These are phyloP conservation scores for Chamaecrista fasciculata DNA, from an alignment of 306 rosid species.

Conservation along the genomic window DNA sequence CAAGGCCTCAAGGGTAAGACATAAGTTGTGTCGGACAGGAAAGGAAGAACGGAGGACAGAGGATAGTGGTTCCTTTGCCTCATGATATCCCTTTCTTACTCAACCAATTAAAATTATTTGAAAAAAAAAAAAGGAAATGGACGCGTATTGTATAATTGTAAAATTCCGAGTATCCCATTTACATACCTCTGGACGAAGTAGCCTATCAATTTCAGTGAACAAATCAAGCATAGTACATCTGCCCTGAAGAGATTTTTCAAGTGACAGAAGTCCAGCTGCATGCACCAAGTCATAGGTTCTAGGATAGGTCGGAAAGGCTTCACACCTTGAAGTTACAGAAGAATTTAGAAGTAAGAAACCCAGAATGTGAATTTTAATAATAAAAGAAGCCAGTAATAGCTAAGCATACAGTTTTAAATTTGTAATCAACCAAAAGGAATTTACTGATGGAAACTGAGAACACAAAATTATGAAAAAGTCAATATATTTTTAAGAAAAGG, in stretches of 20 bases:
- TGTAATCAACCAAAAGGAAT: conserved; percentile 17
- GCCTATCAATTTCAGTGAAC: conserved; percentile 81
- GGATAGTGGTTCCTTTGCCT: neutral
- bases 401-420: neutral
- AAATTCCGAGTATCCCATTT: neutral
- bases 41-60: neutral
- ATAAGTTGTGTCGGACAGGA: neutral
- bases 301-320: conserved; percentile 91
- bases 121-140: neutral
- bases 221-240: conserved; percentile 80
- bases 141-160: neutral
- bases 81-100: neutral
- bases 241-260: conserved; percentile 56
- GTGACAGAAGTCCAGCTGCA: conserved; percentile 86
- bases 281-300: conserved; percentile 97
- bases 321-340: conserved; percentile 64
- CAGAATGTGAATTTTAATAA: neutral
- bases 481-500: conserved; percentile 7
- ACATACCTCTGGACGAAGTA: conserved; percentile 95
- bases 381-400: conserved; percentile 1
- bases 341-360: conserved; percentile 11
- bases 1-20: too few relatives aligned
- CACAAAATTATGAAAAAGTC: neutral
- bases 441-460: conserved; percentile 7
- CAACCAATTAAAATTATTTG: neutral